These are phyloP conservation scores for Salix caprea DNA, from an alignment of 345 rosid species.

Conservation along the genomic window DNA sequence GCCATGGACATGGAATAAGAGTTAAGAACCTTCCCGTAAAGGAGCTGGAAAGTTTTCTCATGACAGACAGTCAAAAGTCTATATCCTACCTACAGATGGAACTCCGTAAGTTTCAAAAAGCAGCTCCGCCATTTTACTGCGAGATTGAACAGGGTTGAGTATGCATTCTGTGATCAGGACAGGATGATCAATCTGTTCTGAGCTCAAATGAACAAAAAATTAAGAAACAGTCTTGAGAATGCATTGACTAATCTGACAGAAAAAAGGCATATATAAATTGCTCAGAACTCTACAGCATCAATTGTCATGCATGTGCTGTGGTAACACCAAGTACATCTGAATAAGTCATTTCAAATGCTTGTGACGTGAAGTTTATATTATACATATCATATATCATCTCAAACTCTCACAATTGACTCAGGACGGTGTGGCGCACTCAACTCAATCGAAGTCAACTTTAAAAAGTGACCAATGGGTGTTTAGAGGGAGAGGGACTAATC, in stretches of 20 bases:
- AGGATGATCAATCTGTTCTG: conserved; percentile 91
- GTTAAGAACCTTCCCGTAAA: neutral
- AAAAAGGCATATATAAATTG: neutral
- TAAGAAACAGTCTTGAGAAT: conserved; percentile 23
- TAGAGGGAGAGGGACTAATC: neutral
- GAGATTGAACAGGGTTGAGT: conserved; percentile 88
- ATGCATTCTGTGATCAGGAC: conserved; percentile 86
- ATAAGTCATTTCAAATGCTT: neutral
- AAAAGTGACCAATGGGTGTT: neutral
- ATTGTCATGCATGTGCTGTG: neutral
- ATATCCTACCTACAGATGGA: conserved; percentile 74
- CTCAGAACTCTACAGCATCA: neutral
- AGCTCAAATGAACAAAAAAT: conserved; percentile 43
- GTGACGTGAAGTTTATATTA: neutral
- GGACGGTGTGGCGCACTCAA: neutral
- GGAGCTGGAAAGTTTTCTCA: neutral
- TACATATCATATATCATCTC: neutral
- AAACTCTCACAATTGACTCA: neutral
- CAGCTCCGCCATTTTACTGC: conserved; percentile 97
- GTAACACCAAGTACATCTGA: neutral
- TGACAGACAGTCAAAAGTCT: neutral
- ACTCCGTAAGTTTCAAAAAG: conserved; percentile 95
- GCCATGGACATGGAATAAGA: neutral
- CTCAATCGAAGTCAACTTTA: neutral
- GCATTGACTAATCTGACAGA: conserved; percentile 6